These are phyloP conservation scores for Citrullus amarus DNA, from an alignment of 306 rosid genomes.

Conservation along the genomic window DNA sequence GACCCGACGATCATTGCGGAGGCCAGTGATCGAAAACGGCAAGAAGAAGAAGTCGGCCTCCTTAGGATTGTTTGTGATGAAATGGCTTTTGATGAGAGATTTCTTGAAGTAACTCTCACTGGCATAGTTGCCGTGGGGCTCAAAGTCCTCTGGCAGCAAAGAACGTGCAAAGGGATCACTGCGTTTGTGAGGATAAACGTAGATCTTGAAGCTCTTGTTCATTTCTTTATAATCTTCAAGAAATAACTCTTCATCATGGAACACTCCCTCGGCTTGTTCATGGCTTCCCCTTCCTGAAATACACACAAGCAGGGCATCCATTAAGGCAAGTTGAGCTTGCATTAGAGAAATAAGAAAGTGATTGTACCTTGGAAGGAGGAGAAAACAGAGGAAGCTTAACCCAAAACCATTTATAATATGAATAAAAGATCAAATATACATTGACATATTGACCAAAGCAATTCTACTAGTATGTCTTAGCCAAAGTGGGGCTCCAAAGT, in stretches of 20 bases:
- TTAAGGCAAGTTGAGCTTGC: not conserved
- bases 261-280: constrained; percentile 32
- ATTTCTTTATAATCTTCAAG: constrained; percentile 62
- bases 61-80: constrained; percentile 45
- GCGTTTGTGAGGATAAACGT: constrained; percentile 65
- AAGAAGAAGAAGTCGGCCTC: constrained; percentile 69
- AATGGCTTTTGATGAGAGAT: constrained; percentile 44
- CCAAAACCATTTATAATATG: not conserved
- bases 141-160: constrained; percentile 41
- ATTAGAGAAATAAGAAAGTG: not conserved
- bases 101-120: constrained; percentile 84
- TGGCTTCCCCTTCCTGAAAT: constrained; percentile 23
- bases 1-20: constrained; percentile 54
- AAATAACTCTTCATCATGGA: constrained; percentile 53
- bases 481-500: no score
- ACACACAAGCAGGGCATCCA: constrained; percentile 7
- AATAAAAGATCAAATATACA: not conserved
- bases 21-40: constrained; percentile 73
- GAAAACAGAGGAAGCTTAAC: not conserved
- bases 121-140: constrained; percentile 78
- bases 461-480: not conserved
- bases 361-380: not conserved
- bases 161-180: constrained; percentile 60
- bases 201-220: constrained; percentile 70
- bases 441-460: not conserved